These are phyloP conservation scores for Hypomyces perniciosus DNA, from an alignment of 2,329 filamentous ascomycete genomes.

Conservation along the genomic window DNA sequence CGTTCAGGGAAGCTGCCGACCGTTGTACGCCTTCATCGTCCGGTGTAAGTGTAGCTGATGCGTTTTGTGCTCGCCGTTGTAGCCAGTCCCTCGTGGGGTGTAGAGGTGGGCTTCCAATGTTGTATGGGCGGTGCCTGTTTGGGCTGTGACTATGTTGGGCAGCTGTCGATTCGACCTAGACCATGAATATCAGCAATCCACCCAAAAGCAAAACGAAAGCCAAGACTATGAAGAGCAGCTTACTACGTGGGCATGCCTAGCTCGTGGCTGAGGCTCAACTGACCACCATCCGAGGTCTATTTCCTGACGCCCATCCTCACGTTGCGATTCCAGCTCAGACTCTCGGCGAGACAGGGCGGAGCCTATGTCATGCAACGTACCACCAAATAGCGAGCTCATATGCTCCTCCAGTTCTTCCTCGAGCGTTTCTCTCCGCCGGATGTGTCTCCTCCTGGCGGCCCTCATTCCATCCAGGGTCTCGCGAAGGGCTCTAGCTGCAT, in stretches of 20 bases:
- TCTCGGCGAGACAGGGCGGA: conserved; percentile 10
- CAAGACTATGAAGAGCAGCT: conserved; percentile 7
- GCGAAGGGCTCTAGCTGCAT: conserved; percentile 1
- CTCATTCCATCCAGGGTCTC: conserved; percentile 20
- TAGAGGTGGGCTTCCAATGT: background rate
- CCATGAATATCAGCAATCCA: background rate
- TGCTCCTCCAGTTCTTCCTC: conserved; percentile 24
- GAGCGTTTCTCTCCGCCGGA: no score
- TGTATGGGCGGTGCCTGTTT: background rate
- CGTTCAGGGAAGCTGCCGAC: background rate
- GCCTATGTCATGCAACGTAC: conserved; percentile 14
- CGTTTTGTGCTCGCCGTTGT: background rate
- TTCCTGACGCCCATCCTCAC: conserved; percentile 9
- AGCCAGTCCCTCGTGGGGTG: background rate
- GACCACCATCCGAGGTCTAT: conserved; percentile 22
- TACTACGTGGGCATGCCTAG: conserved; percentile 19
- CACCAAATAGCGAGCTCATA: conserved; percentile 21
- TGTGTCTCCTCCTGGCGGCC: conserved; percentile 16
- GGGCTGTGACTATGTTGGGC: conserved; percentile 3
- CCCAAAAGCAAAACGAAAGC: background rate
- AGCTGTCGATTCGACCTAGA: conserved; percentile 10
- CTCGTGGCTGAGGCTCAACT: conserved; percentile 16
- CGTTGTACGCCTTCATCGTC: background rate
- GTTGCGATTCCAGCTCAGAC: no score
- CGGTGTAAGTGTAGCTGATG: background rate